A percentile compares a stretch with the other conserved stretches of the same genome.
Conservation (phyloP, 768 basidiomycete genomes). For the Suillus weaverae region DNA sequence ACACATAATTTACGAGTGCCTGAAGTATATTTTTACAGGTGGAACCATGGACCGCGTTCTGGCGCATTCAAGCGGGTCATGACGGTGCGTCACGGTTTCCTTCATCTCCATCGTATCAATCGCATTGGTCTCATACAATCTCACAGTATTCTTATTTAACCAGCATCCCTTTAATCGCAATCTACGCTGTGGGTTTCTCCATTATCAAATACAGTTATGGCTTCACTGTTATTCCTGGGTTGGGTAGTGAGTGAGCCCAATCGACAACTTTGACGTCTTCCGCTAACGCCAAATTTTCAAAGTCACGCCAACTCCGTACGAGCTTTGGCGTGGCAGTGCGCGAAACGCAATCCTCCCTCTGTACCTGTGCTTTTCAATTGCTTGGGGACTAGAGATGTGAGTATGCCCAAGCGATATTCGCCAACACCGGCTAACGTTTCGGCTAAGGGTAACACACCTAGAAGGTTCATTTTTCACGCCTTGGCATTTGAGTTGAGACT, state of each 20-base stretch:
- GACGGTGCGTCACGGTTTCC: constrained; percentile 54
- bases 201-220: constrained; percentile 77
- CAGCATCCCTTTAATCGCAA: constrained; percentile 57
- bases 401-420: constrained; percentile 19
- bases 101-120: not conserved
- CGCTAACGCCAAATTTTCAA: constrained; percentile 4
- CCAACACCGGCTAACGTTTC: not conserved
- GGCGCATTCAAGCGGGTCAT: constrained; percentile 85
- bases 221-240: constrained; percentile 43
- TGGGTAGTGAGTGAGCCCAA: constrained; percentile 47
- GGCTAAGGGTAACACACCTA: constrained; percentile 67
- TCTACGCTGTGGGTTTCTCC: constrained; percentile 62
- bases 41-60: constrained; percentile 63
- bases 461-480: constrained; percentile 52
- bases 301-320: constrained; percentile 69
- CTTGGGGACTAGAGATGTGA: constrained; percentile 78
- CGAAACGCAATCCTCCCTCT: constrained; percentile 62
- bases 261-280: not conserved
- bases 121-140: not conserved
- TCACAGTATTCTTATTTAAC: constrained; percentile 72
- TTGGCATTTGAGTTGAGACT: not conserved
- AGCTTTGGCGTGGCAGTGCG: constrained; percentile 51
- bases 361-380: constrained; percentile 59
- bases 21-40: constrained; percentile 40
- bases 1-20: not conserved